phyloP scores from a whole-genome alignment of 1,139 yeast species.

The Pichia sp. region DNA sequence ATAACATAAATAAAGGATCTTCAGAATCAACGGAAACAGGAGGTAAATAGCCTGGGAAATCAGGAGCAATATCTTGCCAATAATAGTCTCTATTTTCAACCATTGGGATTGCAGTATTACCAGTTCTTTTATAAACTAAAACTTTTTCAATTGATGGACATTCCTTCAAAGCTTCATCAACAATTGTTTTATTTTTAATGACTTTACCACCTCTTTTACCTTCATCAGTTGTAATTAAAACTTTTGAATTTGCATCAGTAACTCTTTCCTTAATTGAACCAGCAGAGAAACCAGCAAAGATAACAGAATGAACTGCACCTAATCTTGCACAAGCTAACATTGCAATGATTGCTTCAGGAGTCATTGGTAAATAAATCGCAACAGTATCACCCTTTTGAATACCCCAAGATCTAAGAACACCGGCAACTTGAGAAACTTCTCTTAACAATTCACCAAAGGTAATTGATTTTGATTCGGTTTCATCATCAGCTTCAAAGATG shows the following conservation, averaged over 20 bases:
- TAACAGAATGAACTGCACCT: conserved; percentile 95
- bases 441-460: conserved; percentile 83
- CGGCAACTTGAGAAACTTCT: conserved; percentile 85
- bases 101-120: conserved; percentile 59
- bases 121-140: conserved; percentile 83
- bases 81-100: conserved; percentile 80
- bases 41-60: conserved; percentile 79
- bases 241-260: conserved; percentile 80
- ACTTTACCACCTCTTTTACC: conserved; percentile 95
- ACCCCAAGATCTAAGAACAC: conserved; percentile 81
- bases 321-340: conserved; percentile 91
- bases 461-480: conserved; percentile 61
- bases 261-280: conserved; percentile 91
- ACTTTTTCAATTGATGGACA: conserved; percentile 81
- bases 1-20: conserved; percentile 88
- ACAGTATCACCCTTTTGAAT: conserved; percentile 91
- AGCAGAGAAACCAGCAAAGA: conserved; percentile 94
- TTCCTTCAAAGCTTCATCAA: conserved; percentile 80
- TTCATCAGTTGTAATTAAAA: conserved; percentile 91
- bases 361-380: conserved; percentile 96
- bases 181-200: conserved; percentile 84
- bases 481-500: conserved; percentile 94
- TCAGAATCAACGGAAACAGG: conserved; percentile 86
- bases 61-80: conserved; percentile 85
- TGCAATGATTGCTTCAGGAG: conserved; percentile 89